phyloP scores from a whole-genome alignment of 2,329 filamentous ascomycete genomes.

The Pseudocercospora fijiensis region DNA sequence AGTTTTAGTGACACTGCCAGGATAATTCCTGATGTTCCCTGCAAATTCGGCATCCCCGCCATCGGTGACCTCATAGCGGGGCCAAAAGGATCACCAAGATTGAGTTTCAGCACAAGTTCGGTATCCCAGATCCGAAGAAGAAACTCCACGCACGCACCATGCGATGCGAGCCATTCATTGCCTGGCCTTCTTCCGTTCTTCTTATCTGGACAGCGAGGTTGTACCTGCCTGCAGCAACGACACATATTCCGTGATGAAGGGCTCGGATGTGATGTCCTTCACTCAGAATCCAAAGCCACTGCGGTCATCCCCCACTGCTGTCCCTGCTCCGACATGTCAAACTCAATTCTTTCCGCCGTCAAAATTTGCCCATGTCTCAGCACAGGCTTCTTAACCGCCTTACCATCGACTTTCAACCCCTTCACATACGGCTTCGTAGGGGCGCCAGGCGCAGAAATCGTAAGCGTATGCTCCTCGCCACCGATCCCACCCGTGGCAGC shows the following conservation, averaged over 20 bases:
- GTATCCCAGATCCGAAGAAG: not conserved
- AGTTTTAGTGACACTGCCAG: slow-evolving; percentile 3
- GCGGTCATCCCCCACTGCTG: slow-evolving; percentile 36
- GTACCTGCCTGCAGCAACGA: too few species aligned
- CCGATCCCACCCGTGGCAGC: slow-evolving; percentile 34
- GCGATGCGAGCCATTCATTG: not conserved
- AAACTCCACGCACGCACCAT: too few species aligned
- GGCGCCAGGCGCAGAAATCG: slow-evolving; percentile 46
- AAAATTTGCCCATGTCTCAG: slow-evolving; percentile 47
- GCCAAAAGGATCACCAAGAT: not conserved
- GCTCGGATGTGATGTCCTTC: not conserved
- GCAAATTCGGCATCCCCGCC: not conserved
- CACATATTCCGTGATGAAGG: too few species aligned
- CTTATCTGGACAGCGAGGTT: not conserved
- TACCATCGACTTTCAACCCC: slow-evolving; percentile 45
- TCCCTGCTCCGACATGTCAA: slow-evolving; percentile 48
- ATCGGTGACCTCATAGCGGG: not conserved
- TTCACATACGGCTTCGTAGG: slow-evolving; percentile 45
- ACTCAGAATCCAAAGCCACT: not conserved
- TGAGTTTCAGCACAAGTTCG: not conserved
- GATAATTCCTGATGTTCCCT: slow-evolving; percentile 1
- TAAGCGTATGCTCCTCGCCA: slow-evolving; percentile 34
- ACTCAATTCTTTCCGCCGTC: slow-evolving; percentile 42
- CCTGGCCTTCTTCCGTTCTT: too few species aligned
- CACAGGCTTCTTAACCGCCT: slow-evolving; percentile 36